Percentiles rank a stretch among this genome's conserved stretches.
phyloP scores from a whole-genome alignment of 2,329 filamentous ascomycete genomes.

The Aspergillus sp. region DNA sequence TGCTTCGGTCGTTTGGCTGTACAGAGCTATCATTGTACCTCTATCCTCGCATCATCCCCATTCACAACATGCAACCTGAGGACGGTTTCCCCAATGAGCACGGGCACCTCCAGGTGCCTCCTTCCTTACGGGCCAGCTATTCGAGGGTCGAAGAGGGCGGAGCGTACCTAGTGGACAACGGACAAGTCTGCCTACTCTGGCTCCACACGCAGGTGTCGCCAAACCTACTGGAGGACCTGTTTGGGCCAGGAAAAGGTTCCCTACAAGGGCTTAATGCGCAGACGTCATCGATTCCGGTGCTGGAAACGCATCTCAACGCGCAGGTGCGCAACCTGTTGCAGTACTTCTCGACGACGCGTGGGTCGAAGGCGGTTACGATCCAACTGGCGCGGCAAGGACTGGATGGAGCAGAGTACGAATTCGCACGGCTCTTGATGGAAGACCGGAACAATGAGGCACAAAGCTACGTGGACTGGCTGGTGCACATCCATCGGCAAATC shows the following conservation, averaged over 20 bases:
- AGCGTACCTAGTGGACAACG: conserved; percentile 90
- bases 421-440: conserved; percentile 81
- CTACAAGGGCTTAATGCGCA: conserved; percentile 75
- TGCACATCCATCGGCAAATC: conserved; percentile 86
- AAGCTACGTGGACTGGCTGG: conserved; percentile 97
- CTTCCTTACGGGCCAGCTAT: conserved; percentile 72
- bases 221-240: conserved; percentile 81
- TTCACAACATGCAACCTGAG: conserved; percentile 78
- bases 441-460: conserved; percentile 96
- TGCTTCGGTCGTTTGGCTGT: conserved; percentile 80
- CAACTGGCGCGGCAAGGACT: conserved; percentile 52
- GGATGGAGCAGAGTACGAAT: conserved; percentile 41
- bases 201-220: conserved; percentile 86
- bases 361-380: conserved; percentile 78
- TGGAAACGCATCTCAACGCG: conserved; percentile 87
- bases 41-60: conserved; percentile 83
- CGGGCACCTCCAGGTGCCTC: conserved; percentile 77
- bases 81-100: conserved; percentile 93
- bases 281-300: conserved; percentile 65
- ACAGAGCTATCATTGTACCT: conserved; percentile 83
- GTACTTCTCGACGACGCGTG: conserved; percentile 69
- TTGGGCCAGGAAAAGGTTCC: conserved; percentile 63
- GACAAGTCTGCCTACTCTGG: conserved; percentile 86
- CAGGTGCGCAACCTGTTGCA: conserved; percentile 91
- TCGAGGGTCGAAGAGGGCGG: conserved; percentile 83